Conservation (phyloP, 1,284 basidiomycete genomes). For the Trametes sp. region DNA sequence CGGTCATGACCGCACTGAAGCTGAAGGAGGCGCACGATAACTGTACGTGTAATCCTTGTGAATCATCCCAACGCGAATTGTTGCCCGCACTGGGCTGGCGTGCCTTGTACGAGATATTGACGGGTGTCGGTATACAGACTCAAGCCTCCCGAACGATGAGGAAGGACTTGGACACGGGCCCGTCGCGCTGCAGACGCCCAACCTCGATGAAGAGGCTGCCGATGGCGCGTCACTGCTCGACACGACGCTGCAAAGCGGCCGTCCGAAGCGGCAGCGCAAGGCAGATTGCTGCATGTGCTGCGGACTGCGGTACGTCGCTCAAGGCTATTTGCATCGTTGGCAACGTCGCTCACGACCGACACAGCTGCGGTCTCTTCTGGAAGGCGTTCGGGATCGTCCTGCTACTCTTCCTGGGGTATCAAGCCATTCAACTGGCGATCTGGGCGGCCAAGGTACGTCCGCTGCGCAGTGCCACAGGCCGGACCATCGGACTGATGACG, state of each 20-base stretch:
- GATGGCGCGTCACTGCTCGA: conserved; percentile 45
- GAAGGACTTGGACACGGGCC: conserved; percentile 43
- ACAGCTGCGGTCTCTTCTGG: conserved; percentile 60
- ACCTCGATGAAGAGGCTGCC: conserved; percentile 40
- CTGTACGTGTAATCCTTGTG: conserved; percentile 45
- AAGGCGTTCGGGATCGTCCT: conserved; percentile 61
- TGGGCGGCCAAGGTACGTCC: conserved; percentile 57
- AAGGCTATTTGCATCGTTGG: not conserved
- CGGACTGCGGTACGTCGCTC: conserved; percentile 53
- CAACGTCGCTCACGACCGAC: not conserved
- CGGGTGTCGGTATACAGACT: conserved; percentile 43
- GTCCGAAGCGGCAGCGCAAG: conserved; percentile 42
- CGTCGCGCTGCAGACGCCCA: conserved; percentile 47
- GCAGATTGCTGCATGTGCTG: conserved; percentile 61
- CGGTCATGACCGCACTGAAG: conserved; percentile 56
- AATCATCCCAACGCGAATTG: not conserved
- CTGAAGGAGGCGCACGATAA: conserved; percentile 56
- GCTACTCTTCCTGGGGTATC: conserved; percentile 50
- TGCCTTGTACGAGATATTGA: not conserved
- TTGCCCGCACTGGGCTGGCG: not conserved
- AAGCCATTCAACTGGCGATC: conserved; percentile 50
- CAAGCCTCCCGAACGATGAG: conserved; percentile 51
- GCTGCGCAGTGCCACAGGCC: not conserved
- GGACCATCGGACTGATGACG: not conserved
- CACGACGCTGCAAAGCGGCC: conserved; percentile 45